Conservation (phyloP, 2,329 filamentous ascomycete genomes). For the Aspergillus jensenii region DNA sequence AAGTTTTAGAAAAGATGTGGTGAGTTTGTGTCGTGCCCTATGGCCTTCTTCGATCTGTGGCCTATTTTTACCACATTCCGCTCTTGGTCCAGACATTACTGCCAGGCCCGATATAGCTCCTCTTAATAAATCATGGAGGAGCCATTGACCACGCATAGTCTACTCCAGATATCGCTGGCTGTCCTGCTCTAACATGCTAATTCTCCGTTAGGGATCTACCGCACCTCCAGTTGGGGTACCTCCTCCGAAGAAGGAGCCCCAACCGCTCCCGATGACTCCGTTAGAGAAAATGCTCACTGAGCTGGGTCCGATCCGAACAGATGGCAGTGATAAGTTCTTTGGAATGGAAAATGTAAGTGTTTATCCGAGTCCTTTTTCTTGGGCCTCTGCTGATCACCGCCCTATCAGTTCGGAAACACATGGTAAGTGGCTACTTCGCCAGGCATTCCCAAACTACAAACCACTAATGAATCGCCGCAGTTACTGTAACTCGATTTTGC, state of each 20-base stretch:
- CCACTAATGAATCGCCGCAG: slow-evolving; percentile 49
- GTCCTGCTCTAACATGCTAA: slow-evolving; percentile 17
- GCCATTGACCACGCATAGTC: background rate
- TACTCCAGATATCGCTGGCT: background rate
- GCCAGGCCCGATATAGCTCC: background rate
- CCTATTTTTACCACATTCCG: slow-evolving; percentile 2
- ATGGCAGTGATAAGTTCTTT: slow-evolving; percentile 97
- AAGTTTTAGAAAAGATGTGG: slow-evolving; percentile 41
- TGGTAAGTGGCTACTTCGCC: slow-evolving; percentile 61
- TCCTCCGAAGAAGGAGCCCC: slow-evolving; percentile 60
- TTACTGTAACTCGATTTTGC: slow-evolving; percentile 97
- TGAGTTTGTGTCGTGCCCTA: slow-evolving; percentile 21
- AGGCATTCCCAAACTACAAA: background rate
- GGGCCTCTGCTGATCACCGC: slow-evolving; percentile 20
- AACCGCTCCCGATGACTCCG: slow-evolving; percentile 57
- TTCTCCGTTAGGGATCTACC: slow-evolving; percentile 44
- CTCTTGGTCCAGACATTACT: background rate
- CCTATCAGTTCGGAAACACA: slow-evolving; percentile 84
- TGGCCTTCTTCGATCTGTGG: slow-evolving; percentile 8
- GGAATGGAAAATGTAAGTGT: slow-evolving; percentile 90
- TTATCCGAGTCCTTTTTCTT: background rate
- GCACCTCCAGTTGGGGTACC: slow-evolving; percentile 47
- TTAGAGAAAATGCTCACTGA: slow-evolving; percentile 76
- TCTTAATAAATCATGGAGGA: background rate
- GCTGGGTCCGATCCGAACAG: slow-evolving; percentile 74